These are phyloP conservation scores for Cornus suecica DNA, from an alignment of 148 eudicot species.

Conservation along the genomic window DNA sequence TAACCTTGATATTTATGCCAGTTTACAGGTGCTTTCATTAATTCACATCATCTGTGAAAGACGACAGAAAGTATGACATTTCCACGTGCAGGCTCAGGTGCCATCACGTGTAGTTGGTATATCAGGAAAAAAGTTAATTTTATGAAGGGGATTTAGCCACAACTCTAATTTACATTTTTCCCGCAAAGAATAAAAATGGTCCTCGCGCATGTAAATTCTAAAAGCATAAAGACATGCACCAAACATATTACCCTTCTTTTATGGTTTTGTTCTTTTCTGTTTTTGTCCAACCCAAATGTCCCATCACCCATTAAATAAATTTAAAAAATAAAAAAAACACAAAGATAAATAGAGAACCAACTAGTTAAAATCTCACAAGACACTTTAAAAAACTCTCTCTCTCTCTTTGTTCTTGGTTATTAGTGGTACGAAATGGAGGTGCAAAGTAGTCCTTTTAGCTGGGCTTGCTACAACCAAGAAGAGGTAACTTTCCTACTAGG, in stretches of 20 bases:
- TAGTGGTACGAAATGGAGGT: slow-evolving; percentile 23
- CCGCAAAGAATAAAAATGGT: not conserved
- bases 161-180: slow-evolving; percentile 10
- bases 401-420: not conserved
- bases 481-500: slow-evolving; percentile 19
- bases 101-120: not conserved
- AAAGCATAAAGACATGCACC: slow-evolving; percentile 12
- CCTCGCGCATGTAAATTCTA: slow-evolving; percentile 14
- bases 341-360: not conserved
- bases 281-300: slow-evolving; percentile 18
- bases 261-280: slow-evolving; percentile 26
- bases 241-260: slow-evolving; percentile 10
- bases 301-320: slow-evolving; percentile 10
- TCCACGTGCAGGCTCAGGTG: no score
- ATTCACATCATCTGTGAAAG: no score
- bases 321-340: not conserved
- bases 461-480: slow-evolving; percentile 33
- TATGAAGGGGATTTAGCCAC: not conserved
- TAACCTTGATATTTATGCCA: no score
- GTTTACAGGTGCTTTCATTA: no score
- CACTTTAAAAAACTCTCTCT: not conserved
- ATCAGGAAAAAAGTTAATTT: no score
- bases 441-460: slow-evolving; percentile 33
- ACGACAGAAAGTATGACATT: no score
- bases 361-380: not conserved